Base-by-base conservation (phyloP, 768 basidiomycete genomes). In the Phaeotremella skinneri region DNA sequence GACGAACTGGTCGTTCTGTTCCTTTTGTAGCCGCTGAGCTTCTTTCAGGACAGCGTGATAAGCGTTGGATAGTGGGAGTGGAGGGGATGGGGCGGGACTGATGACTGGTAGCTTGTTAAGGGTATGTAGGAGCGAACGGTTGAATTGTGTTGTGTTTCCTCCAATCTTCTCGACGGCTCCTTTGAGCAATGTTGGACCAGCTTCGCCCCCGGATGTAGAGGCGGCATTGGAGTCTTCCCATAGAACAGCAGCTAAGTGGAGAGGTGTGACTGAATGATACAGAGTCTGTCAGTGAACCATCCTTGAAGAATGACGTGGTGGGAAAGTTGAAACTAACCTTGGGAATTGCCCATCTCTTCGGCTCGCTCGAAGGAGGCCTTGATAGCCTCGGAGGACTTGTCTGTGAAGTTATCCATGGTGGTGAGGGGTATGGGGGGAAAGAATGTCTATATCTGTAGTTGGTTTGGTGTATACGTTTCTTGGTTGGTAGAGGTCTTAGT, bases 401-500 rank as follows among this genome's bases (percentile, higher is more conserved):
- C 89, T 27, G 91, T 94, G 68, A 92, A 88, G 66, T 93, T 87
- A 62, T 73, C 72, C 66, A 69, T 69, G 58, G n/a, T 65, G 83
- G 92, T 41, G 76, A 93, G 6, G 84, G 93, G 59, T 86, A 87
- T 0, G 89, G 90, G 0, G 91, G 92, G 16, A 91, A 89, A 91
- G 0, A 90, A 90, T 49, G 83, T 96, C 70, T 96, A 96, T 70
- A 86, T 86, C 1, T 90, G 91, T 2, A 81, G 93, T 49, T 92
- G 96, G 47, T 48, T 9, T 48, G n/a, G n/a, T 23, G 47, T 11
- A 48, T 13, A 23, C 25, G 13, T 48, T 48, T 48, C 14, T 23
- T 16, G 14, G 25, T 13, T n/a, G 11, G 11, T n/a, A n/a, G 37
- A 41, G 13, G 37, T 11, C 37, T n/a, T 11, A 41, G 37, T 41